A percentile compares a stretch with the other conserved stretches of the same genome.
phyloP scores from a whole-genome alignment of 2,329 filamentous ascomycete genomes.

The Raffaelea albimanens region DNA sequence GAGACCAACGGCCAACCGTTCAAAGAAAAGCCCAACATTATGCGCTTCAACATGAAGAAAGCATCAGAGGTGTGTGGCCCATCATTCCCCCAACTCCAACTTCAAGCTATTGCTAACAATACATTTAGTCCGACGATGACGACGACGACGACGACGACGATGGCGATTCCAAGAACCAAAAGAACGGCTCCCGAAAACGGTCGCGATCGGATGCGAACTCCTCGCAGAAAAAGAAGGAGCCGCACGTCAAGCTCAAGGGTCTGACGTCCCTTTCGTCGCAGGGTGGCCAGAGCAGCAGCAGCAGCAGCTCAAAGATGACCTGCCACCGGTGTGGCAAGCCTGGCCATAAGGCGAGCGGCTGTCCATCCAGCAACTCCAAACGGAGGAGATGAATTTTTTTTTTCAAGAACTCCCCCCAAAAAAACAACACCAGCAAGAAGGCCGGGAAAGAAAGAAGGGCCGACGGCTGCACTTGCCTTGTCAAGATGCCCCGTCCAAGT shows the following conservation, averaged over 20 bases:
- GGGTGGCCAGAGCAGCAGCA: conserved; percentile 20
- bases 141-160: conserved; percentile 22
- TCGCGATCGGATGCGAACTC: conserved; percentile 21
- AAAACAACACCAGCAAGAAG: too few relatives aligned
- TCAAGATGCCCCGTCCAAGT: too few relatives aligned
- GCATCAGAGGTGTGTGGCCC: not conserved
- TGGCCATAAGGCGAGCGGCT: conserved; percentile 51
- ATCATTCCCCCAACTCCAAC: too few relatives aligned
- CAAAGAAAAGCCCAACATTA: conserved; percentile 11
- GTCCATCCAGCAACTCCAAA: conserved; percentile 28
- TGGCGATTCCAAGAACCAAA: conserved; percentile 23
- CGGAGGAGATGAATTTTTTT: not conserved
- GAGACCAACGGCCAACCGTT: too few relatives aligned
- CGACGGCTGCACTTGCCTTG: too few relatives aligned
- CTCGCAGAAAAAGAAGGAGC: conserved; percentile 54
- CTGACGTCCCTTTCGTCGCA: conserved; percentile 49
- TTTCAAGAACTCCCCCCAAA: too few relatives aligned
- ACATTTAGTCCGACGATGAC: too few relatives aligned
- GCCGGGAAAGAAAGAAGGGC: not conserved
- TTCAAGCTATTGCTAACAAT: too few relatives aligned
- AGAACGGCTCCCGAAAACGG: conserved; percentile 9
- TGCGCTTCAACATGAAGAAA: conserved; percentile 23
- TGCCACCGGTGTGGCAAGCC: conserved; percentile 54
- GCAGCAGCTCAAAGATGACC: too few relatives aligned
- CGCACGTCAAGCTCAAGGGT: conserved; percentile 47